Evolutionary conservation across 768 basidiomycete species (phyloP).

Genomic region (Hypsizygus marmoreus): DNA sequence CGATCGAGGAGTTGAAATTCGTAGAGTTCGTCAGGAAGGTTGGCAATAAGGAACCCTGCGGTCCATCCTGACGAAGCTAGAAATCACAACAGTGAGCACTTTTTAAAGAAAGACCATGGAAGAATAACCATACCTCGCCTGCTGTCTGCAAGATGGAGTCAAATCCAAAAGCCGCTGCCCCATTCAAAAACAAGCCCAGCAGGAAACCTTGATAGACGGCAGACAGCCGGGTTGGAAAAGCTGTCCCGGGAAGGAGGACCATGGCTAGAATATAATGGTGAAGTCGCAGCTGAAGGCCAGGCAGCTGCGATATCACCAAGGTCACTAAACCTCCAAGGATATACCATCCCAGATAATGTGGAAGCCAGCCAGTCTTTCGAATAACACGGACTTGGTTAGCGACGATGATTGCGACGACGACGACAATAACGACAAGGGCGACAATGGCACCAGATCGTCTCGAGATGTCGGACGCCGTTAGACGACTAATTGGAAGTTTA

Average conservation of each 20-base stretch:
- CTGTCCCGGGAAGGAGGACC: conserved; percentile 73
- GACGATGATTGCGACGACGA: conserved; percentile 59
- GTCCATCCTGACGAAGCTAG: conserved; percentile 74
- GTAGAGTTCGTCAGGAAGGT: conserved; percentile 75
- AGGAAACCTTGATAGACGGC: conserved; percentile 82
- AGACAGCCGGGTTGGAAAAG: conserved; percentile 78
- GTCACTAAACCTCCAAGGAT: conserved; percentile 63
- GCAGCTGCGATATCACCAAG: conserved; percentile 67
- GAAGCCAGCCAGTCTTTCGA: conserved; percentile 82
- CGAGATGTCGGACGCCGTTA: conserved; percentile 68
- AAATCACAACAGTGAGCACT: conserved; percentile 10
- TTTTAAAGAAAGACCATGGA: not conserved
- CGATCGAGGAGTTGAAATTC: conserved; percentile 57
- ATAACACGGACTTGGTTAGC: conserved; percentile 82
- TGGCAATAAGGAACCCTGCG: conserved; percentile 69
- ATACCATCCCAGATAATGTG: conserved; percentile 77
- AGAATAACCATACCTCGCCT: conserved; percentile 52
- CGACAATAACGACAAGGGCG: conserved; percentile 66
- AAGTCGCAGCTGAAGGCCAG: conserved; percentile 66
- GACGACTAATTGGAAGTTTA: conserved; percentile 74
- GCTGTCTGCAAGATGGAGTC: conserved; percentile 79
- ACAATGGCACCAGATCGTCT: conserved; percentile 67
- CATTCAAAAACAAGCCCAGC: conserved; percentile 81
- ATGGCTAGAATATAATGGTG: conserved; percentile 86
- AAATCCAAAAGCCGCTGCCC: conserved; percentile 77